These are phyloP conservation scores for Heliamphora pulchella DNA, from an alignment of 179 eudicot genomes.

Conservation along the genomic window DNA sequence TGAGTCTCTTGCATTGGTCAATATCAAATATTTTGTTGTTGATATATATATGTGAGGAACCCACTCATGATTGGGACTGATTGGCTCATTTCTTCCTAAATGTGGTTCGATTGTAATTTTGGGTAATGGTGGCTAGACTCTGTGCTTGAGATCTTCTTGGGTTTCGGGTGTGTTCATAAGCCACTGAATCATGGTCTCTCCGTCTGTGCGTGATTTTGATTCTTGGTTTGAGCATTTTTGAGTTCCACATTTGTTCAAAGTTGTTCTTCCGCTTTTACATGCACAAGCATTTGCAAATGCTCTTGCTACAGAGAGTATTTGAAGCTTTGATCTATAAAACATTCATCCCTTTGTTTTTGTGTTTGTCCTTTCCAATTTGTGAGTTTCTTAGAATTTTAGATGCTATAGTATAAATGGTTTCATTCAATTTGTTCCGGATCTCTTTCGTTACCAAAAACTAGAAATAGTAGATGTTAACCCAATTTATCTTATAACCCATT, in stretches of 20 bases:
- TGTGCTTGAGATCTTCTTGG: slow-evolving; percentile 1
- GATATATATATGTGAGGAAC: not conserved
- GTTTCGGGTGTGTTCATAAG: not conserved
- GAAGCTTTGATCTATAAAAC: not conserved
- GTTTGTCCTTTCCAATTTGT: not conserved
- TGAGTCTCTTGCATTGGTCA: slow-evolving; percentile 14
- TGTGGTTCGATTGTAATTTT: not conserved
- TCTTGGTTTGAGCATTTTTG: slow-evolving; percentile 21
- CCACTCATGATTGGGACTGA: slow-evolving; percentile 2
- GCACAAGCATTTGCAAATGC: not conserved
- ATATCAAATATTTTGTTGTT: not conserved
- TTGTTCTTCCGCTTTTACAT: not conserved
- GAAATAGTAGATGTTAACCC: not conserved
- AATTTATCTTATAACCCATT: too few relatives aligned
- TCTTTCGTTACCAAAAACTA: not conserved
- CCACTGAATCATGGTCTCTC: not conserved
- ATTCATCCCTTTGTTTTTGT: not conserved
- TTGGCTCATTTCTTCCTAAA: not conserved
- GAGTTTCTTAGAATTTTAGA: not conserved
- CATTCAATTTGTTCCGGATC: slow-evolving; percentile 5
- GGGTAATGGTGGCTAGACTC: slow-evolving; percentile 12
- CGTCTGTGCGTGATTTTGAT: slow-evolving; percentile 11
- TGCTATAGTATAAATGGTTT: not conserved
- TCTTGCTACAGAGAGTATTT: not conserved
- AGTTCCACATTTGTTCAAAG: not conserved